Percentiles rank a stretch among this genome's conserved stretches.
These are phyloP conservation scores for Mycena galopus DNA, from an alignment of 768 basidiomycete genomes.

Conservation along the genomic window DNA sequence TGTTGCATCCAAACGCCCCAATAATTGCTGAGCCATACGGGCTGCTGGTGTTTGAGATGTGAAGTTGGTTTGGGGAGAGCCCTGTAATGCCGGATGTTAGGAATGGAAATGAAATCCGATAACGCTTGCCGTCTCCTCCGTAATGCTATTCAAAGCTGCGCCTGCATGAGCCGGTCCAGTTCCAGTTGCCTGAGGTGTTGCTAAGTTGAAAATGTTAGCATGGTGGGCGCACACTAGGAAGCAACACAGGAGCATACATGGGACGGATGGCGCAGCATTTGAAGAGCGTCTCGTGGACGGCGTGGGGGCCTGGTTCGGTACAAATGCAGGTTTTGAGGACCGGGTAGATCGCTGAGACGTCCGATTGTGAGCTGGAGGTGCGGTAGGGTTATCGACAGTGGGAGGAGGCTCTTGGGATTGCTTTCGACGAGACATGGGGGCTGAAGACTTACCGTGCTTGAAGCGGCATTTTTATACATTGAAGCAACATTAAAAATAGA, in stretches of 20 bases:
- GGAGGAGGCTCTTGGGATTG: not conserved
- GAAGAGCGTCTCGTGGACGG: not conserved
- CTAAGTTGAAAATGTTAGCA: not conserved
- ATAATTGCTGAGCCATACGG: not conserved
- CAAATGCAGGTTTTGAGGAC: not conserved
- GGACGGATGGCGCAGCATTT: not conserved
- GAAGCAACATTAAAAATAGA: not conserved
- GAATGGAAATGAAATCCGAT: not conserved
- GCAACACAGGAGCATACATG: too few relatives aligned
- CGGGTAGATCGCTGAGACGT: not conserved
- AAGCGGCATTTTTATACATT: not conserved
- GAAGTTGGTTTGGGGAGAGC: not conserved
- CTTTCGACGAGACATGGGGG: not conserved
- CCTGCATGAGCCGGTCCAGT: not conserved
- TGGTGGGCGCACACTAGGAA: too few relatives aligned
- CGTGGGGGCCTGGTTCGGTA: not conserved
- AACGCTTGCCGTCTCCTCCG: not conserved
- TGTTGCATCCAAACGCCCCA: not conserved
- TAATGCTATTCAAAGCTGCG: not conserved
- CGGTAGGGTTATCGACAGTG: not conserved
- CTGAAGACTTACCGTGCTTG: not conserved
- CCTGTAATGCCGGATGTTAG: not conserved
- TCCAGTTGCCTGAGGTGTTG: not conserved
- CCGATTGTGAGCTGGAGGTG: not conserved
- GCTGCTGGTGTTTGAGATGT: not conserved